These are phyloP conservation scores for Fusarium sp. DNA, from an alignment of 2,329 filamentous ascomycete genomes.

Conservation along the genomic window DNA sequence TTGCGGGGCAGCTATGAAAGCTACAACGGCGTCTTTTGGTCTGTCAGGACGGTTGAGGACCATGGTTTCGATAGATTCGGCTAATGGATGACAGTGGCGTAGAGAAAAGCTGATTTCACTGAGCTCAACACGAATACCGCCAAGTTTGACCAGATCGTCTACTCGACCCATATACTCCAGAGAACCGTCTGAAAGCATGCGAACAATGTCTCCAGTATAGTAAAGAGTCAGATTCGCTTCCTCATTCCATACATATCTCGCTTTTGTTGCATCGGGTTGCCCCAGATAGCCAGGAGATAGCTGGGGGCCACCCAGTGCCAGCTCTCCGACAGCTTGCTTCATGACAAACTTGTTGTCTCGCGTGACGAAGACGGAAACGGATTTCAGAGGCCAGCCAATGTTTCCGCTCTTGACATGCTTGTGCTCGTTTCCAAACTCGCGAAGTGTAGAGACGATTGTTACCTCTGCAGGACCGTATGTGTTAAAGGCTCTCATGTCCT, in stretches of 20 bases:
- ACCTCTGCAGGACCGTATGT: conserved; percentile 44
- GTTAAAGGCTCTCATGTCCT: conserved; percentile 38
- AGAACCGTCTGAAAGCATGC: conserved; percentile 32
- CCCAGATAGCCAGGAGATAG: conserved; percentile 31
- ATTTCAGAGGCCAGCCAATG: conserved; percentile 39
- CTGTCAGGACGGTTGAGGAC: conserved; percentile 4
- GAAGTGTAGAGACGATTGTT: conserved; percentile 43
- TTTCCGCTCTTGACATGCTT: conserved; percentile 38
- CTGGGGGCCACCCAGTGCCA: conserved; percentile 69
- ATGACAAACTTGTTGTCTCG: conserved; percentile 54
- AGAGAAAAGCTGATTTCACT: conserved; percentile 43
- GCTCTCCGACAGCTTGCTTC: conserved; percentile 65
- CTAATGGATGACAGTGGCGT: conserved; percentile 3
- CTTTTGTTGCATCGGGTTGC: conserved; percentile 31
- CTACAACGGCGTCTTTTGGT: conserved; percentile 1
- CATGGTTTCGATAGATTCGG: conserved; percentile 9
- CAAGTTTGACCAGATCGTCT: conserved; percentile 41
- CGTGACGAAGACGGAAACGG: conserved; percentile 6
- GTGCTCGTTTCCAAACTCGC: conserved; percentile 36
- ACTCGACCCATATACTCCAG: conserved; percentile 38
- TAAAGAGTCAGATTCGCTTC: conserved; percentile 41
- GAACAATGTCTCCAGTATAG: conserved; percentile 49
- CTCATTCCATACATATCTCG: conserved; percentile 26
- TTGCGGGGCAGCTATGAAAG: conserved; percentile 3
- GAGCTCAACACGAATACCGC: conserved; percentile 39